Evolutionary conservation across 495 filamentous ascomycete genomes (phyloP), one percentile per base, ranked within the genome.

Genomic region (Talaromyces wortmannii): DNA sequence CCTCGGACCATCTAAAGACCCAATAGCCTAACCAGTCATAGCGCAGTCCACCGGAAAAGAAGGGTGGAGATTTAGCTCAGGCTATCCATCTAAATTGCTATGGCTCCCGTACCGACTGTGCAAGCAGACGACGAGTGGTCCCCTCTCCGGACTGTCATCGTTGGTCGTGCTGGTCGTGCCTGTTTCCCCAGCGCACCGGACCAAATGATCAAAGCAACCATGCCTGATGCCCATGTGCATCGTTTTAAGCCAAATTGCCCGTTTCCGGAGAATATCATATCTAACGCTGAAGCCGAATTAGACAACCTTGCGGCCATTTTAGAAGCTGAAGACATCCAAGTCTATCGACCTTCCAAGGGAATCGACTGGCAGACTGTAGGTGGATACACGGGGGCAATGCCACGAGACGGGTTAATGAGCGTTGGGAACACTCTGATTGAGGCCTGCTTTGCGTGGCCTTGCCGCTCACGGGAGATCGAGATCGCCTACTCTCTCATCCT

Each of bases 351-450:
- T 5, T 48, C 51, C 15, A 17, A 15, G 8, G 48, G 44, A 0
- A 50, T 64, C 7, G 53, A 64, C 32, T 64, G 61, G 61, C 16
- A 53, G 10, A 29, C 17, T 1, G 53, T 18, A 7, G 44, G 53
- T 11, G 61, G 61, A 1, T 63, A 63, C 18, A 64, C 61, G 5
- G 56, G 56, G 10, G 59, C 61, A 29, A 62, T 62, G 57, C 60
- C 62, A 0, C 60, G 60, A 4, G 62, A 65, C 33, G 62, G 54
- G 11, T 45, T 65, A 11, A 53, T 65, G 50, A 60, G 53, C 15
- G 62, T 66, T 12, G 56, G 52, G 11, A 57, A 55, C 16, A 58
- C 58, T 7, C n/a, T 63, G 13, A 61, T 63, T n/a, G 63, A 66
- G 46, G 48, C 61, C 11, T 56, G 57, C 30, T 66, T 55, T 31